A percentile compares a stretch with the other conserved stretches of the same genome.
Conservation (phyloP, 1,139 yeast species). For the Yamadazyma triangularis region DNA sequence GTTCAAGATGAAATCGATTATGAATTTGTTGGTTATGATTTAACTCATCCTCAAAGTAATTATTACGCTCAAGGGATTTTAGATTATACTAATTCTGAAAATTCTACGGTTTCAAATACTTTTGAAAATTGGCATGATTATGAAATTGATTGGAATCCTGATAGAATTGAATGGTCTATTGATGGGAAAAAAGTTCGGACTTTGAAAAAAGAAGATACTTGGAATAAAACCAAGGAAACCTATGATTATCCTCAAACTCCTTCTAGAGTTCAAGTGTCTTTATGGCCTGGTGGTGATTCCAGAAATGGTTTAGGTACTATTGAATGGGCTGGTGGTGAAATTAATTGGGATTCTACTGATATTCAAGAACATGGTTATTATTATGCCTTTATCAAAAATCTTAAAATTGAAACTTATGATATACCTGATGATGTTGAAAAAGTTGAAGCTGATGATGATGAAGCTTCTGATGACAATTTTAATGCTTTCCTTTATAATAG, state of each 20-base stretch:
- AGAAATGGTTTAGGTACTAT: conserved; percentile 69
- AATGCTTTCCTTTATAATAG: conserved; percentile 55
- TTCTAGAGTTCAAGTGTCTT: conserved; percentile 73
- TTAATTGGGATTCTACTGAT: conserved; percentile 79
- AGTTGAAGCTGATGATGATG: conserved; percentile 15
- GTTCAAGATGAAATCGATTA: conserved; percentile 88
- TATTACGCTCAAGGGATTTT: conserved; percentile 72
- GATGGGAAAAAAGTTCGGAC: conserved; percentile 73
- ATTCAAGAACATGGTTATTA: conserved; percentile 72
- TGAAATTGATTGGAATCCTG: conserved; percentile 81
- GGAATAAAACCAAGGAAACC: conserved; percentile 53
- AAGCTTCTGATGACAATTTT: conserved; percentile 18
- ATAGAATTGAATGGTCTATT: conserved; percentile 63
- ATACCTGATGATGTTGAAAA: conserved; percentile 48
- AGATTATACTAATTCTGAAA: conserved; percentile 58
- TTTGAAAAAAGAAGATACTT: conserved; percentile 60
- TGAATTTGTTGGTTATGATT: conserved; percentile 76
- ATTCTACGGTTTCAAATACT: conserved; percentile 47
- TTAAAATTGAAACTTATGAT: conserved; percentile 64
- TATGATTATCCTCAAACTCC: conserved; percentile 91
- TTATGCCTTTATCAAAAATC: conserved; percentile 58
- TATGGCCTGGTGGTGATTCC: conserved; percentile 90
- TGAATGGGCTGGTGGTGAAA: conserved; percentile 90
- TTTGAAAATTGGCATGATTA: conserved; percentile 70
- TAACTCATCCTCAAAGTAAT: conserved; percentile 66